A percentile compares a stretch with the other conserved stretches of the same genome.
Evolutionary conservation across 2,329 filamentous ascomycete genomes (phyloP).

Genomic region (Ramularia collo-cygni): DNA sequence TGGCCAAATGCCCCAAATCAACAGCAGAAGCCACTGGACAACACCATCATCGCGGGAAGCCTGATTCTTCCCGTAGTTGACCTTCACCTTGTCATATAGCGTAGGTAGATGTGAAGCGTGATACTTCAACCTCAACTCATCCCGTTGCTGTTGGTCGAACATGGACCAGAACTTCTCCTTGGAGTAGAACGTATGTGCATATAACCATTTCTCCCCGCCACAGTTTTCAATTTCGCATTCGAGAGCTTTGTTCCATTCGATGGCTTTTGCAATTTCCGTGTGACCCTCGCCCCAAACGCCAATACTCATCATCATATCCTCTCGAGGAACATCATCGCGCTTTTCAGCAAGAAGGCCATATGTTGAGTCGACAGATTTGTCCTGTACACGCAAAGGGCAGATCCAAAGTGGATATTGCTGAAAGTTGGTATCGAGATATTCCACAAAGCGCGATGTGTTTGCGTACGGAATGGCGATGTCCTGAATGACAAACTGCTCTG

Average conservation of each 20-base stretch:
- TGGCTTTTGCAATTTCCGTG: slow-evolving; percentile 53
- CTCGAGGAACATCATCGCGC: no score
- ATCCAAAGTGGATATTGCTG: slow-evolving; percentile 53
- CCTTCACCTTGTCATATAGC: slow-evolving; percentile 63
- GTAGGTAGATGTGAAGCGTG: slow-evolving; percentile 54
- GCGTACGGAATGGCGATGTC: slow-evolving; percentile 53
- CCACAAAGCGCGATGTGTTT: slow-evolving; percentile 45
- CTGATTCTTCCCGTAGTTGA: slow-evolving; percentile 20
- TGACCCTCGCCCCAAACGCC: slow-evolving; percentile 75
- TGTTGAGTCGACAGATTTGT: slow-evolving; percentile 21
- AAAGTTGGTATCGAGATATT: slow-evolving; percentile 42
- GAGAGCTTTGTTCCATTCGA: slow-evolving; percentile 61
- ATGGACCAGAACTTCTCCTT: slow-evolving; percentile 61
- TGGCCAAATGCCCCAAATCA: slow-evolving; percentile 3
- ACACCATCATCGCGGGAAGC: neutral
- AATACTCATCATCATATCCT: slow-evolving; percentile 50
- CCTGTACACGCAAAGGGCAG: slow-evolving; percentile 39
- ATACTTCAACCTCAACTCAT: slow-evolving; percentile 55
- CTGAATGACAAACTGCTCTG: slow-evolving; percentile 54
- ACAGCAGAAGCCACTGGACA: neutral
- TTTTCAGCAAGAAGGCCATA: no score
- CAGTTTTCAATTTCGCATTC: slow-evolving; percentile 62
- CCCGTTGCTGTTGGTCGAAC: slow-evolving; percentile 55
- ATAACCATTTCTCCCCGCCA: slow-evolving; percentile 77
- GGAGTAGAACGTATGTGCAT: slow-evolving; percentile 77